Base-by-base conservation (phyloP, 331 rosid genomes). In the Quercus lobata region DNA sequence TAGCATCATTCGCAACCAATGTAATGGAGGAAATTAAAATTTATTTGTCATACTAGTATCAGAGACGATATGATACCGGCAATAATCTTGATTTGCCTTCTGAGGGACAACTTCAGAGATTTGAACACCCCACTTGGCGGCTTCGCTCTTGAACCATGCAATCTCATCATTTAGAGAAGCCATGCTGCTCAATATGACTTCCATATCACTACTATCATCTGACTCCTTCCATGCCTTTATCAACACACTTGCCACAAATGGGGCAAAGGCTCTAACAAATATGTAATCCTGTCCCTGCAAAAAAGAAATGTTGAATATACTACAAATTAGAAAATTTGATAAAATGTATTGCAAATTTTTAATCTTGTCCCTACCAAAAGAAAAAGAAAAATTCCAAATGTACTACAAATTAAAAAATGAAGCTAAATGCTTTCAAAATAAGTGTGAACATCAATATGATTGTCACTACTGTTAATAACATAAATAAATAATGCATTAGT, bases 281-380 rank as follows among this genome's bases (percentile, higher is more conserved):
- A 88, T 27, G 91, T 84, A 94, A 58, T 94, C 97, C 35, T 92
- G 97, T 32, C 90, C 92, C 97, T 92, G 86, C 82, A 88, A 10
- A 34, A 41, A 41, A 2, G 46, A 41, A 41, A 41, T 8, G 46
- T 41, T 41, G 46, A 41, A 8, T 41, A 12, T 41, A 41, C 46
- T 41, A 41, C 46, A 37, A 37, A 37, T 37, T 37, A 37, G 1
- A 7, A 37, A 37, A 37, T 0, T 37, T 37, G 46, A 37, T 37
- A 37, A 7, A 7, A 37, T 37, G 46, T 37, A 7, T 41, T 8
- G 46, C 46, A 41, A 41, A 41, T 41, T 41, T 8, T 41, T 41
- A 41, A 41, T 41, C 46, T 41, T 8, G 46, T 41, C 12, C 46
- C 46, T 41, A 8, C 46, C 46, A 41, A 41, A 41, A 8, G 46